A percentile compares a stretch with the other conserved stretches of the same genome.
Evolutionary conservation across 2,329 filamentous ascomycete genomes (phyloP).

Genomic region (Alternaria hordeiaustralica): DNA sequence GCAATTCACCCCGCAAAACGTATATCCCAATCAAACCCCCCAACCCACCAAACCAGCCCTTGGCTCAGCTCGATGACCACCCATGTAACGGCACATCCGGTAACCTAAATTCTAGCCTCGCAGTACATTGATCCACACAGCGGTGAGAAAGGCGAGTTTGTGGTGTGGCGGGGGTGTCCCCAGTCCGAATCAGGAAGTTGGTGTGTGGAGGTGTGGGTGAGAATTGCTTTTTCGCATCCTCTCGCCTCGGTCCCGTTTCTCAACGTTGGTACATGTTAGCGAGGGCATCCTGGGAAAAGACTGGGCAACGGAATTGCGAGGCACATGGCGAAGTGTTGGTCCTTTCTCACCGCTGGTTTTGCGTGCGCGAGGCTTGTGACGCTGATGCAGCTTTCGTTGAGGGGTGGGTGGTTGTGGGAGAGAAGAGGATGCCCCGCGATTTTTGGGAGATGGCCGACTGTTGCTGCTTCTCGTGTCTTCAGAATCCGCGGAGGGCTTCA

Average conservation of each 20-base stretch:
- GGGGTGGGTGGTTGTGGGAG: neutral
- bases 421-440: neutral
- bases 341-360: neutral
- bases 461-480: neutral
- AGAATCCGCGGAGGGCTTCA: neutral
- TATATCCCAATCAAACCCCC: neutral
- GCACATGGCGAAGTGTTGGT: neutral
- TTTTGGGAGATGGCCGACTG: neutral
- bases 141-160: neutral
- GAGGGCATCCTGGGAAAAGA: neutral
- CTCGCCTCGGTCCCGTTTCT: conserved; percentile 2
- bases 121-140: neutral
- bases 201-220: neutral
- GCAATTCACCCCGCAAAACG: neutral
- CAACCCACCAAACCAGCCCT: neutral
- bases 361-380: neutral
- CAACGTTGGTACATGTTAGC: conserved; percentile 2
- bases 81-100: neutral
- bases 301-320: neutral
- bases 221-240: neutral
- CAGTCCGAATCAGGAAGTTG: neutral
- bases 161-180: neutral
- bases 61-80: neutral
- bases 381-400: neutral
- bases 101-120: neutral